A percentile compares a stretch with the other conserved stretches of the same genome.
phyloP scores from a whole-genome alignment of 345 rosid genomes.

The Ricinus communis region DNA sequence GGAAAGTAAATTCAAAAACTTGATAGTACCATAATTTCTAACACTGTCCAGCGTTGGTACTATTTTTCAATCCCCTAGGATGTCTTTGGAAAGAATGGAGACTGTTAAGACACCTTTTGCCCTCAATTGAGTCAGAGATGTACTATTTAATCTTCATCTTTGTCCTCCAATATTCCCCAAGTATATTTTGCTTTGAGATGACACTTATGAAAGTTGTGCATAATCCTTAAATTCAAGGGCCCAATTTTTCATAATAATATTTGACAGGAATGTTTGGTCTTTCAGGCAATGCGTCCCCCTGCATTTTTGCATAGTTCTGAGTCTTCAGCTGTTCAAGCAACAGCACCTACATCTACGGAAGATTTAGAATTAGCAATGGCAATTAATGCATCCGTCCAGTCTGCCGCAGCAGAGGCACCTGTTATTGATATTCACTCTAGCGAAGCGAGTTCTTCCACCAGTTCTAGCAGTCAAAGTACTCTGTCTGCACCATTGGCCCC shows the following conservation, averaged over 20 bases:
- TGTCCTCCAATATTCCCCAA: background rate
- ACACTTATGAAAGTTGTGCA: background rate
- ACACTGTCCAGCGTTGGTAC: background rate
- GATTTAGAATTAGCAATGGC: constrained; percentile 76
- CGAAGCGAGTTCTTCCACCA: constrained; percentile 51
- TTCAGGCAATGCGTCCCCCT: constrained; percentile 62
- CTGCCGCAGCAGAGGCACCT: constrained; percentile 43
- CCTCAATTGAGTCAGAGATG: background rate
- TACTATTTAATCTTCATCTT: background rate
- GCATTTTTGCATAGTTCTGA: constrained; percentile 54
- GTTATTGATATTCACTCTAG: constrained; percentile 30
- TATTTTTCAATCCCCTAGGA: background rate
- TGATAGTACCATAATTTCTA: background rate
- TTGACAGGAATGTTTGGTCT: constrained; percentile 13
- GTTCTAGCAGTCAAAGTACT: constrained; percentile 23
- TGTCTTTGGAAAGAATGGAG: background rate
- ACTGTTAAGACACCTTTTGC: too few species aligned
- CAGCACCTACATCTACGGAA: constrained; percentile 64
- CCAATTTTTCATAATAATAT: background rate
- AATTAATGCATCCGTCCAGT: constrained; percentile 71
- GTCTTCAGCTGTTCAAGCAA: constrained; percentile 44
- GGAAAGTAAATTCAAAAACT: too few species aligned
- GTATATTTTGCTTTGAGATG: background rate
- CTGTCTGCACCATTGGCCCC: constrained; percentile 21
- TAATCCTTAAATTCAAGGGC: background rate